These are phyloP conservation scores for Penicillium verhagenii DNA, from an alignment of 495 filamentous ascomycete species.

Conservation along the genomic window DNA sequence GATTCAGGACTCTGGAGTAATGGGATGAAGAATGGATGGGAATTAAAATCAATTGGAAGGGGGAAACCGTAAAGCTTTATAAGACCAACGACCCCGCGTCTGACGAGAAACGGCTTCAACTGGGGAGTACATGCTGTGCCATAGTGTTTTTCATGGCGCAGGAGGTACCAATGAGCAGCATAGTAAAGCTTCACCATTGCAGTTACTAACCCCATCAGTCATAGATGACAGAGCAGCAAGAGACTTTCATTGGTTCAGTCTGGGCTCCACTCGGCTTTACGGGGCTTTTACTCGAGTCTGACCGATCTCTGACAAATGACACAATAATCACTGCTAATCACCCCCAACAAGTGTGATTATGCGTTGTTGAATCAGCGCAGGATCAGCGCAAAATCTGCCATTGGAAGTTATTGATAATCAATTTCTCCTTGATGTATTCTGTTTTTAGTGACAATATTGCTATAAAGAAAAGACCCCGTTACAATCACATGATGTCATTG, in stretches of 20 bases:
- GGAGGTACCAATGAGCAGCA: constrained; percentile 8
- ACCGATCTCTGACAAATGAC: constrained; percentile 41
- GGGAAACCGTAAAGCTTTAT: constrained; percentile 9
- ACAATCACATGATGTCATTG: not conserved
- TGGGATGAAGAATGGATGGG: constrained; percentile 5
- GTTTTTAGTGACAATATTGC: too few species aligned
- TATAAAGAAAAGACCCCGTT: too few species aligned
- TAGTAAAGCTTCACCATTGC: constrained; percentile 13
- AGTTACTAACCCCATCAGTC: constrained; percentile 32
- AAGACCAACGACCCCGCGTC: constrained; percentile 8
- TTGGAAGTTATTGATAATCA: not conserved
- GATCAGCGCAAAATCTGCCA: not conserved
- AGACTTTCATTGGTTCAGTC: constrained; percentile 11
- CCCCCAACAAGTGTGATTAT: not conserved
- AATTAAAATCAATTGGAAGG: constrained; percentile 1
- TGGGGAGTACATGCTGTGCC: not conserved
- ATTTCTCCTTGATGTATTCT: too few species aligned
- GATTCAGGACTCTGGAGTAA: not conserved
- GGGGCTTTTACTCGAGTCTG: constrained; percentile 29
- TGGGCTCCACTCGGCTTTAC: constrained; percentile 17
- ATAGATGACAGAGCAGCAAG: constrained; percentile 37
- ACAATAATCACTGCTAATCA: constrained; percentile 1
- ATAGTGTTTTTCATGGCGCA: not conserved
- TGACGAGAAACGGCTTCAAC: not conserved
- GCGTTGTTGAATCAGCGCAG: not conserved